phyloP scores from a whole-genome alignment of 139 green algal genomes.

The Astrephomene gubernaculifera region DNA sequence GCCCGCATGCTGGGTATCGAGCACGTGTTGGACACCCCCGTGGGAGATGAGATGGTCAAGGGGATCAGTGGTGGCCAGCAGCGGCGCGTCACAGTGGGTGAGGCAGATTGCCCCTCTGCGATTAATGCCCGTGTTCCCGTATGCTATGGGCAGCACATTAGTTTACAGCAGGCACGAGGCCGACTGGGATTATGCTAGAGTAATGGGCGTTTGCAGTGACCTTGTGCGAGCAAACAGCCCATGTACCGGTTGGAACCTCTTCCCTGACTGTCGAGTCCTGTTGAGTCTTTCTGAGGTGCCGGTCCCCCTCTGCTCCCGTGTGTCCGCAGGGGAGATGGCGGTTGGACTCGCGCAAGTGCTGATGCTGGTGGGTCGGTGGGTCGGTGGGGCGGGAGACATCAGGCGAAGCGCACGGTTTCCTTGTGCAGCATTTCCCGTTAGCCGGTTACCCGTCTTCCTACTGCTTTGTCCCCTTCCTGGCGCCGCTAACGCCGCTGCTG shows the following conservation, averaged over 20 bases:
- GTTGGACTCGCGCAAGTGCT: conserved; percentile 61
- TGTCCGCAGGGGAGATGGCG: conserved; percentile 74
- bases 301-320: background rate
- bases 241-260: background rate
- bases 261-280: background rate
- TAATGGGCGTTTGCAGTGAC: no score
- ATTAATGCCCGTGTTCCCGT: background rate
- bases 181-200: no score
- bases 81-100: conserved; percentile 79
- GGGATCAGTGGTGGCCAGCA: conserved; percentile 83
- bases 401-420: background rate
- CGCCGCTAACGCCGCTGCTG: background rate
- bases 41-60: conserved; percentile 78
- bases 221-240: no score
- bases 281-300: no score
- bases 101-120: conserved; percentile 18
- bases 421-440: background rate
- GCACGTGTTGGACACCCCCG: conserved; percentile 66
- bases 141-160: background rate
- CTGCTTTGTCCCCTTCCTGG: background rate
- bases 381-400: background rate
- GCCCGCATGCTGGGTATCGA: conserved; percentile 16
- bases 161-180: background rate
- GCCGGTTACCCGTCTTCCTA: background rate
- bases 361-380: conserved; percentile 48